A percentile compares a stretch with the other conserved stretches of the same genome.
Conservation (phyloP, 768 basidiomycete species). For the Mycena kentingensis region DNA sequence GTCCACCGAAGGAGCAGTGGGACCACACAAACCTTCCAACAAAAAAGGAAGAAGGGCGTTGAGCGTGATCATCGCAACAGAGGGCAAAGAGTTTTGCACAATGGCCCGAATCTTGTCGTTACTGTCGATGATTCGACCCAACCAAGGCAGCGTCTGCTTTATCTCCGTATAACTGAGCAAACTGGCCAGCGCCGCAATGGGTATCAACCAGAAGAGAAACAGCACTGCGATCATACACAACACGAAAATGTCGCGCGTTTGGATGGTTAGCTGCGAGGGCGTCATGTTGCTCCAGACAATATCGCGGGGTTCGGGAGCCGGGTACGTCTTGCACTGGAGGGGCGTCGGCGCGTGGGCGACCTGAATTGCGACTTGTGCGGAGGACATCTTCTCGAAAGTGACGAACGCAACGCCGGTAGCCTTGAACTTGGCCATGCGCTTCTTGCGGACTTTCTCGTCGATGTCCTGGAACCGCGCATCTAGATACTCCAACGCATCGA, state of each 20-base stretch:
- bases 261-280: conserved; percentile 56
- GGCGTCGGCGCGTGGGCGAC: conserved; percentile 74
- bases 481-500: conserved; percentile 89
- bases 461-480: conserved; percentile 77
- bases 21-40: conserved; percentile 66
- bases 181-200: conserved; percentile 83
- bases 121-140: conserved; percentile 80
- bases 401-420: conserved; percentile 89
- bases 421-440: conserved; percentile 70
- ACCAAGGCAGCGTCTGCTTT: conserved; percentile 85
- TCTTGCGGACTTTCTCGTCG: conserved; percentile 80
- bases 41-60: conserved; percentile 89
- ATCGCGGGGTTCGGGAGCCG: conserved; percentile 93
- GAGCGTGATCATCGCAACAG: conserved; percentile 84
- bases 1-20: not conserved
- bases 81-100: conserved; percentile 93
- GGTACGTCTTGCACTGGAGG: conserved; percentile 63
- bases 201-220: conserved; percentile 90
- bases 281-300: conserved; percentile 93
- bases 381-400: conserved; percentile 92
- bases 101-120: conserved; percentile 81
- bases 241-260: conserved; percentile 73
- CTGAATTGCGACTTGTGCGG: conserved; percentile 86
- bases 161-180: conserved; percentile 93
- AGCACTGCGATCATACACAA: conserved; percentile 68